Evolutionary conservation across 345 rosid species (phyloP), one percentile per base, ranked within the genome.

Genomic region (Citrus mangshanensis): DNA sequence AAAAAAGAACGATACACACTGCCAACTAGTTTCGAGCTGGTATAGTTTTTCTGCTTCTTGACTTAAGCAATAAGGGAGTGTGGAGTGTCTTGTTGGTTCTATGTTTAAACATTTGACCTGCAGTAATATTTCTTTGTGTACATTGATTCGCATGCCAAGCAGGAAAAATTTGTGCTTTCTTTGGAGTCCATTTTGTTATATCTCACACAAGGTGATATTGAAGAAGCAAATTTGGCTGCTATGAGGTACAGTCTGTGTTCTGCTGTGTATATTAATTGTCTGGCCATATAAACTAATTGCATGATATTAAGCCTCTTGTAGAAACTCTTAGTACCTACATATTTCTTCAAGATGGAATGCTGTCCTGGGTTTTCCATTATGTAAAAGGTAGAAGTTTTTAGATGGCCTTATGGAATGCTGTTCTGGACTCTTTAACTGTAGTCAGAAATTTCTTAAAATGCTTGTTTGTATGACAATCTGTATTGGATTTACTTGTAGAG

Each of bases 101-200:
- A 2, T 38, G 34, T 38, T 61, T 18, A 63, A 18, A 49, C 35
- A 42, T 18, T 21, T 7, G 7, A 22, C 55, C 10, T 30, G 55
- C 24, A 2, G n/a, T 64, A 58, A 22, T 66, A 55, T 60, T 72
- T 37, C 28, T 49, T 40, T 25, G n/a, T 30, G 13, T 30, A 19
- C 54, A 62, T 77, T 49, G 49, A 74, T 37, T 34, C 65, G 64
- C 56, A 75, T 70, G 42, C 81, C 79, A 82, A 25, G 73, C 92
- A 92, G 98, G 93, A 86, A 67, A 82, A 77, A 68, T 81, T 87
- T 77, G 70, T 77, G 79, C 89, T 95, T 82, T 88, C 89, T 79
- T 82, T 88, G 86, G 96, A 93, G 88, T 89, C 85, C 72, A 89
- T 93, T 65, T 82, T 90, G 68, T 89, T 86, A 79, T 84, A 81